These are phyloP conservation scores for Porogramme epimiltina DNA, from an alignment of 1,284 basidiomycete genomes.

Conservation along the genomic window DNA sequence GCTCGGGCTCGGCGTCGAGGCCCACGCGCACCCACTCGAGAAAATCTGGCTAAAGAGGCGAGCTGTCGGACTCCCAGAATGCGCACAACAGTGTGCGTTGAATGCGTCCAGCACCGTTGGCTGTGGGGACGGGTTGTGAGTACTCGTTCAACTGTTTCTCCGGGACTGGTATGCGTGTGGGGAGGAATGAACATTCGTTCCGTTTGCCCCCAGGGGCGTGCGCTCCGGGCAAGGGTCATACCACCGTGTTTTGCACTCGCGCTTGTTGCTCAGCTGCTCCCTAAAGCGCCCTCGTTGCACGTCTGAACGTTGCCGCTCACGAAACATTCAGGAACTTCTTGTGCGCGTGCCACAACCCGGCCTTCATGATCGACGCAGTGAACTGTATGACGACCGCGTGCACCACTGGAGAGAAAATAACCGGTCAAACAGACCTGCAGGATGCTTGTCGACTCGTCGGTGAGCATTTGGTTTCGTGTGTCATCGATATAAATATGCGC, in stretches of 20 bases:
- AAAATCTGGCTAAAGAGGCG: constrained; percentile 1
- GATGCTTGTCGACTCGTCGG: constrained; percentile 13
- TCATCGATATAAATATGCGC: background rate
- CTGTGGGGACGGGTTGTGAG: constrained; percentile 21
- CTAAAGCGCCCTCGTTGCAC: too few relatives aligned
- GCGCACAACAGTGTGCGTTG: constrained; percentile 12
- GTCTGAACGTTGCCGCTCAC: too few relatives aligned
- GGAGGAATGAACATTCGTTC: too few relatives aligned
- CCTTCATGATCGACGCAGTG: constrained; percentile 21
- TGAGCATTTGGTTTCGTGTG: constrained; percentile 4
- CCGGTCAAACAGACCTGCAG: constrained; percentile 15
- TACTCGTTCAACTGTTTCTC: background rate
- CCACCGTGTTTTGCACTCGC: too few relatives aligned
- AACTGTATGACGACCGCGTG: constrained; percentile 22
- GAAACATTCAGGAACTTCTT: constrained; percentile 10
- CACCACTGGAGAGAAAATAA: constrained; percentile 14
- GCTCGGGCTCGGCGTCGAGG: constrained; percentile 22
- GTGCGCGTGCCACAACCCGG: constrained; percentile 21
- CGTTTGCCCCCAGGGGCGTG: too few relatives aligned
- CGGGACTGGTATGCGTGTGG: background rate
- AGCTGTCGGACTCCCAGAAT: constrained; percentile 8
- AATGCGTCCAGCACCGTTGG: constrained; percentile 10
- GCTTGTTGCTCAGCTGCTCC: too few relatives aligned
- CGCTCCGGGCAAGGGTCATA: too few relatives aligned
- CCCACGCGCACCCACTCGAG: constrained; percentile 3